Evolutionary conservation across 208 protist species (phyloP).

Genomic region (Balamuthia mandrillaris): DNA sequence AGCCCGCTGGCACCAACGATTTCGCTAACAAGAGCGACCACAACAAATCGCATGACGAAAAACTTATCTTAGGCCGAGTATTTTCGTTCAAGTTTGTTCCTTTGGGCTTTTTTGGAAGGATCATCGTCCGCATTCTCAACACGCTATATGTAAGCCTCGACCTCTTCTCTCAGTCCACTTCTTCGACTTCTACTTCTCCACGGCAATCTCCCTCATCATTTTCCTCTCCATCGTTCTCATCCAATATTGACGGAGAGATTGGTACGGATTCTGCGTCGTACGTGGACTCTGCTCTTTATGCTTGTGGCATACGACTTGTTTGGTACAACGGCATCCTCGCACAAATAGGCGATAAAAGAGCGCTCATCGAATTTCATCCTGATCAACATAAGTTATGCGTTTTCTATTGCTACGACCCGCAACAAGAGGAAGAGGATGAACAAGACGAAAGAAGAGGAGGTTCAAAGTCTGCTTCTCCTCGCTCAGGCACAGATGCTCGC

Average conservation of each 20-base stretch:
- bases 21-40: neutral
- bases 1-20: neutral
- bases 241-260: too few relatives aligned
- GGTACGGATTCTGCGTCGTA: too few relatives aligned
- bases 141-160: neutral
- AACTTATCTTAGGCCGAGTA: neutral
- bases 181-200: neutral
- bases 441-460: too few relatives aligned
- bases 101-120: slow-evolving; percentile 14
- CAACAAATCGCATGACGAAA: neutral
- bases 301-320: neutral
- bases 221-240: neutral
- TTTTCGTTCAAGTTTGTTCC: slow-evolving; percentile 37
- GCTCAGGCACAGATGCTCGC: too few relatives aligned
- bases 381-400: neutral
- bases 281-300: too few relatives aligned
- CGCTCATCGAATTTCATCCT: neutral
- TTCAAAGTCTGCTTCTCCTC: too few relatives aligned
- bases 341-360: neutral
- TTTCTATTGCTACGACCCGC: neutral
- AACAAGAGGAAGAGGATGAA: neutral
- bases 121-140: slow-evolving; percentile 23
- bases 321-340: neutral
- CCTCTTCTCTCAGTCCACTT: neutral
- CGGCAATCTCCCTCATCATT: neutral